Conservation (phyloP, 1,284 basidiomycete genomes). For the Singerocomus inundabilis region DNA sequence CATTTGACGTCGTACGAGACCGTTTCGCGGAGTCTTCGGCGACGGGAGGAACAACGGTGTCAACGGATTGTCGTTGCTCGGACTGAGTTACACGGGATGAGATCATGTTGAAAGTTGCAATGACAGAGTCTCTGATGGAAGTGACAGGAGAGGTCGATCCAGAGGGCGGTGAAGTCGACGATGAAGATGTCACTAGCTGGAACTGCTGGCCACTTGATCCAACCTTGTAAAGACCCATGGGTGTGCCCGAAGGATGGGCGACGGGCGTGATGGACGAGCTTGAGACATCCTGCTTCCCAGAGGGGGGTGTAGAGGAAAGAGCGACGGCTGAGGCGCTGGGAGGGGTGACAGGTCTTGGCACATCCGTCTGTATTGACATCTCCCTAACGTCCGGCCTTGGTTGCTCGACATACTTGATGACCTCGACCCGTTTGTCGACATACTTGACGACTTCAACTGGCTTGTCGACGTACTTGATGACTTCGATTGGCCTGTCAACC, state of each 20-base stretch:
- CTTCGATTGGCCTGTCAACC: slow-evolving; percentile 25
- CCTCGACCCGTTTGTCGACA: slow-evolving; percentile 30
- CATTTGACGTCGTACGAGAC: slow-evolving; percentile 55
- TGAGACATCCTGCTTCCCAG: slow-evolving; percentile 29
- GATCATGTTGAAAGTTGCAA: slow-evolving; percentile 34
- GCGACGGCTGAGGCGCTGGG: slow-evolving; percentile 25
- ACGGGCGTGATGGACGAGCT: slow-evolving; percentile 31
- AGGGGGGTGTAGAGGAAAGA: slow-evolving; percentile 28
- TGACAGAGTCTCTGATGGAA: slow-evolving; percentile 41
- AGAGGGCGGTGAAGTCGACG: slow-evolving; percentile 27
- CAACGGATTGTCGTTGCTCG: slow-evolving; percentile 51
- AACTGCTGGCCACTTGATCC: slow-evolving; percentile 65
- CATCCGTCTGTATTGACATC: slow-evolving; percentile 76
- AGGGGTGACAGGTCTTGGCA: slow-evolving; percentile 50
- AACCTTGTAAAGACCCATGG: slow-evolving; percentile 50
- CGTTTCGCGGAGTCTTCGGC: slow-evolving; percentile 45
- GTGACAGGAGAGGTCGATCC: slow-evolving; percentile 41
- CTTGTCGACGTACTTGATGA: slow-evolving; percentile 30
- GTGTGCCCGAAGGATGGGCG: slow-evolving; percentile 25
- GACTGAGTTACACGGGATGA: slow-evolving; percentile 41
- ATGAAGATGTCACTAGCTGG: slow-evolving; percentile 60
- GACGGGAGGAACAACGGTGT: slow-evolving; percentile 55
- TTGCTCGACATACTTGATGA: slow-evolving; percentile 31
- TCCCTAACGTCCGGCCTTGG: slow-evolving; percentile 67
- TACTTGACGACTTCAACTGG: slow-evolving; percentile 28